Base-by-base conservation (phyloP, 140 eudicot genomes). In the Stevia rebaudiana region DNA sequence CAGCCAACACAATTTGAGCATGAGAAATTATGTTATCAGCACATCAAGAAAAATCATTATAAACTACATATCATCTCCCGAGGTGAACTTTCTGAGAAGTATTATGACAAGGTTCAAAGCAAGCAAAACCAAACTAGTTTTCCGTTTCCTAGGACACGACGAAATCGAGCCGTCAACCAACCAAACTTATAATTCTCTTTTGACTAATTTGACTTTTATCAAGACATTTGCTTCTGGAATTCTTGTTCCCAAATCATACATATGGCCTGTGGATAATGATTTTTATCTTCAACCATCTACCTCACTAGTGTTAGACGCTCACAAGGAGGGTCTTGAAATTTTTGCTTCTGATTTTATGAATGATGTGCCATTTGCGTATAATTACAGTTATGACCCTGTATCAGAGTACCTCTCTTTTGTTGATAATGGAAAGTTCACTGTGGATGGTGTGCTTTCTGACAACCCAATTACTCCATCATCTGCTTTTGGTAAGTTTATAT, bases 361-460 rank as follows among this genome's bases (percentile, higher is more conserved):
- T 68, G 98, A 92, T 67, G 83, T 31, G 18, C 35, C 17, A 21
- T 41, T 85, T 49, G 81, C 95, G 3, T 88, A 85, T 68, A 77
- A 92, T 59, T 92, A 78, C 78, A 88, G 86, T 56, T 92, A 73
- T 48, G 94, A 92, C 39, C 96, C 98, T 60, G 81, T 73, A 33
- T 41, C 87, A 8, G 98, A 92, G 78, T 85, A 79, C 70, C 80
- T 92, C 39, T 61, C 78, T 15, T 87, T 61, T 24, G 56, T 85
- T 19, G 94, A 92, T 70, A 92, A 85, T 37, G 92, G 84, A 7
- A 68, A 70, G 36, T 92, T 92, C 74, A 77, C 95, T 12, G 98
- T 92, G 25, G 98, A 92, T 48, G 98, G 98, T 21, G 85, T 92
- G 69, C 78, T 92, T 40, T 84, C 98, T 22, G 98, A 92, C 71